Evolutionary conservation across 2,329 filamentous ascomycete species (phyloP).

Genomic region (Hirsutella minnesotensis): DNA sequence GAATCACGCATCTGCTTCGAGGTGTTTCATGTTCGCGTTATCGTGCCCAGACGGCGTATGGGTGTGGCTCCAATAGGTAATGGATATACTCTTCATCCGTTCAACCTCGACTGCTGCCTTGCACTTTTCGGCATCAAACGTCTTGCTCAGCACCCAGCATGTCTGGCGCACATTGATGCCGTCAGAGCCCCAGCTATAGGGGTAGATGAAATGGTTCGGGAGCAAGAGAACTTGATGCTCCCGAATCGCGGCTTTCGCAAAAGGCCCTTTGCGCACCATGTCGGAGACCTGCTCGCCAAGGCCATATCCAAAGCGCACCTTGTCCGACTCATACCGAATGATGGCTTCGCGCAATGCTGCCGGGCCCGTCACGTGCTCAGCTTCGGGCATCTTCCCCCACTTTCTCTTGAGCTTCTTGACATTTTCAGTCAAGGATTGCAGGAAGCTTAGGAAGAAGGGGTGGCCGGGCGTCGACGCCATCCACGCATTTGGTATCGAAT

Average conservation of each 20-base stretch:
- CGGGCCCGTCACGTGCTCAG: conserved; percentile 7
- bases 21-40: conserved; percentile 1
- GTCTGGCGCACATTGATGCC: conserved; percentile 3
- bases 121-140: conserved; percentile 9
- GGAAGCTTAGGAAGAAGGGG: conserved; percentile 17
- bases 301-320: background rate
- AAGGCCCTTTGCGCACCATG: conserved; percentile 1
- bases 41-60: conserved; percentile 4
- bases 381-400: background rate
- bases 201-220: conserved; percentile 12
- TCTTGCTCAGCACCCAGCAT: conserved; percentile 10
- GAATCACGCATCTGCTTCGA: background rate
- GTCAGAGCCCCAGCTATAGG: conserved; percentile 13
- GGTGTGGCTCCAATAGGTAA: conserved; percentile 17
- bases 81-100: conserved; percentile 11
- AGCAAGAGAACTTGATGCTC: conserved; percentile 10
- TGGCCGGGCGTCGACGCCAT: conserved; percentile 22
- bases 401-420: background rate
- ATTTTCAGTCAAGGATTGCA: conserved; percentile 6
- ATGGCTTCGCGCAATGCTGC: conserved; percentile 8
- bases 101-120: conserved; percentile 9
- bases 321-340: conserved; percentile 3
- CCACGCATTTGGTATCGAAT: conserved; percentile 25
- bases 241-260: background rate
- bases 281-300: conserved; percentile 1